phyloP scores from a whole-genome alignment of 129 eudicot genomes.

The Glebionis coronaria region DNA sequence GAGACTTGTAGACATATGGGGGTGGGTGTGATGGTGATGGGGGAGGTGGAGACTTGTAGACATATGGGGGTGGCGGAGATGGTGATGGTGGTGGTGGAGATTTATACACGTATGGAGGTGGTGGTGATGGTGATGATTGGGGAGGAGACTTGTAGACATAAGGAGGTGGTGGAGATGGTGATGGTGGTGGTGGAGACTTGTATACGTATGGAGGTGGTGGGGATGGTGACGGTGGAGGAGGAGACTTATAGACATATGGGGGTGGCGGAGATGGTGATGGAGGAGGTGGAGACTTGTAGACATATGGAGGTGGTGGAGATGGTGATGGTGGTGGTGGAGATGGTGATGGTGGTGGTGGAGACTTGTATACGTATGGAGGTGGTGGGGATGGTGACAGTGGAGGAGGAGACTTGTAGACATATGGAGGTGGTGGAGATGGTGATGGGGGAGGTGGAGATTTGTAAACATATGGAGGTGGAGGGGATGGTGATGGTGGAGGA shows the following conservation, averaged over 20 bases:
- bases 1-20: slow-evolving; percentile 11
- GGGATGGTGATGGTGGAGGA: slow-evolving; percentile 21
- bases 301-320: slow-evolving; percentile 28
- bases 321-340: slow-evolving; percentile 30
- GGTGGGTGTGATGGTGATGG: slow-evolving; percentile 31
- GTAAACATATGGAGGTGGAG: slow-evolving; percentile 21
- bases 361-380: slow-evolving; percentile 19
- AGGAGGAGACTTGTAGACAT: slow-evolving; percentile 11
- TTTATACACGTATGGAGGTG: not conserved
- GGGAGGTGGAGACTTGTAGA: slow-evolving; percentile 15
- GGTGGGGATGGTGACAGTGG: slow-evolving; percentile 27
- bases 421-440: slow-evolving; percentile 27
- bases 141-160: slow-evolving; percentile 13
- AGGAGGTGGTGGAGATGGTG: slow-evolving; percentile 28
- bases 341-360: slow-evolving; percentile 19
- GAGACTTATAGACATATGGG: slow-evolving; percentile 17
- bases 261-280: slow-evolving; percentile 28
- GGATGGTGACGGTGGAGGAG: slow-evolving; percentile 14
- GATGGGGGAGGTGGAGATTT: slow-evolving; percentile 27
- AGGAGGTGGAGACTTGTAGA: slow-evolving; percentile 20
- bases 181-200: slow-evolving; percentile 26
- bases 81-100: slow-evolving; percentile 33
- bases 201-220: slow-evolving; percentile 17
- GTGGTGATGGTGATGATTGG: slow-evolving; percentile 8
- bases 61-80: slow-evolving; percentile 7